Conservation (phyloP, 768 basidiomycete species). For the Hemileccinum rubropunctum region DNA sequence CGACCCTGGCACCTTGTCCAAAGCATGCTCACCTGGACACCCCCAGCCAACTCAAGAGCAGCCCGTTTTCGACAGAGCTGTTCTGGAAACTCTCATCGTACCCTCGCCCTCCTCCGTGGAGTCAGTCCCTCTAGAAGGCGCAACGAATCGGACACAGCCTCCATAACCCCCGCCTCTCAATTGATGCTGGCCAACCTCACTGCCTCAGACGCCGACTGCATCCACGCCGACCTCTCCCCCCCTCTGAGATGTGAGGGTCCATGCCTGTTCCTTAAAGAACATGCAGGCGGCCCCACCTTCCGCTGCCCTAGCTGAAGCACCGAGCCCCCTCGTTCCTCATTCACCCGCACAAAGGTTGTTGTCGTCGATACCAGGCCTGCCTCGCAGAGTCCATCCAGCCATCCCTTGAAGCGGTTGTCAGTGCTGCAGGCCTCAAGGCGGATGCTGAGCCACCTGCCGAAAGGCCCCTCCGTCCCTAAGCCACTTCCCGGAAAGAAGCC, state of each 20-base stretch:
- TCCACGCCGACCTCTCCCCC: slow-evolving; percentile 16
- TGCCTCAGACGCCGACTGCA: slow-evolving; percentile 33
- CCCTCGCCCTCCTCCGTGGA: slow-evolving; percentile 16
- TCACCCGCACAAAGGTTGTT: slow-evolving; percentile 22
- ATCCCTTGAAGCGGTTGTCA: slow-evolving; percentile 20
- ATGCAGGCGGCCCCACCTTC: slow-evolving; percentile 26
- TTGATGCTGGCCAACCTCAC: slow-evolving; percentile 31
- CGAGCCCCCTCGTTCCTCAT: slow-evolving; percentile 31
- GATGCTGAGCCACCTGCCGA: slow-evolving; percentile 2
- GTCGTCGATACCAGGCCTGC: slow-evolving; percentile 12
- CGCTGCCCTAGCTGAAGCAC: slow-evolving; percentile 23
- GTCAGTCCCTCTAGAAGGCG: slow-evolving; percentile 3
- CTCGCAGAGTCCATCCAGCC: slow-evolving; percentile 25
- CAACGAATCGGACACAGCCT: slow-evolving; percentile 10
- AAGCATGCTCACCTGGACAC: too few relatives aligned
- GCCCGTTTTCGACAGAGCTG: not conserved
- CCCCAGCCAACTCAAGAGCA: not conserved
- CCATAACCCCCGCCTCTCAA: slow-evolving; percentile 27
- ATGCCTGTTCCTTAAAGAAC: slow-evolving; percentile 18
- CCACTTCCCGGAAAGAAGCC: slow-evolving; percentile 13
- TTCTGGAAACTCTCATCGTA: slow-evolving; percentile 5
- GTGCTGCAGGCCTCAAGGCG: slow-evolving; percentile 10
- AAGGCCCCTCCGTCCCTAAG: slow-evolving; percentile 1
- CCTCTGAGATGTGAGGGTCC: slow-evolving; percentile 13
- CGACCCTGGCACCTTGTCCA: too few relatives aligned